Evolutionary conservation across 2,329 filamentous ascomycete species (phyloP).

Genomic region (Curvularia sp.): DNA sequence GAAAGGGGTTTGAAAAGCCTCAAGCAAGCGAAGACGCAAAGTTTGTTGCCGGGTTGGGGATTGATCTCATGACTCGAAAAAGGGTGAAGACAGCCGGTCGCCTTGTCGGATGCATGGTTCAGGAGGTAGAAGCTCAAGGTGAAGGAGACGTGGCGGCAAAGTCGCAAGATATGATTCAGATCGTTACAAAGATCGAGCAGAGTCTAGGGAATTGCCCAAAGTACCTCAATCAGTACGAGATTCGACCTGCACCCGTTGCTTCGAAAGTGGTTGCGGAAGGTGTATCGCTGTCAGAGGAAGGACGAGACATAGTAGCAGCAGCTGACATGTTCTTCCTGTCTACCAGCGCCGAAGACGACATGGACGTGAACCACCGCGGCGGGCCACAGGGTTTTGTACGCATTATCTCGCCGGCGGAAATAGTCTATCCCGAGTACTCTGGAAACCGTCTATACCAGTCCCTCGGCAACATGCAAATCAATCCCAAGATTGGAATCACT

Average conservation of each 20-base stretch:
- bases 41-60: constrained; percentile 68
- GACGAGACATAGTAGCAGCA: constrained; percentile 65
- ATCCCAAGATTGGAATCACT: constrained; percentile 71
- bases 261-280: constrained; percentile 61
- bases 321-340: constrained; percentile 83
- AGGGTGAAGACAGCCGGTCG: constrained; percentile 76
- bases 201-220: constrained; percentile 85
- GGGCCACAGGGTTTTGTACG: constrained; percentile 77
- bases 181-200: constrained; percentile 74
- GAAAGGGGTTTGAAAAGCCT: constrained; percentile 51
- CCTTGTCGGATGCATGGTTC: constrained; percentile 70
- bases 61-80: constrained; percentile 71
- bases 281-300: constrained; percentile 60
- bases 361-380: constrained; percentile 86
- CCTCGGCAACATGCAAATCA: constrained; percentile 75
- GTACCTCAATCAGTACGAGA: constrained; percentile 78
- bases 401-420: constrained; percentile 65
- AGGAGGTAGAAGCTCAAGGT: constrained; percentile 40
- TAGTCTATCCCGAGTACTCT: constrained; percentile 84
- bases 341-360: constrained; percentile 67
- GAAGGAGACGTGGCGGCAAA: constrained; percentile 26
- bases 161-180: constrained; percentile 56
- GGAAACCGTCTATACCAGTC: constrained; percentile 86
- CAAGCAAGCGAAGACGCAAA: constrained; percentile 46
- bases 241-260: constrained; percentile 62